Evolutionary conservation across 2,329 filamentous ascomycete genomes (phyloP), one percentile per base, ranked within the genome.

Genomic region (Fusarium abutilonis): DNA sequence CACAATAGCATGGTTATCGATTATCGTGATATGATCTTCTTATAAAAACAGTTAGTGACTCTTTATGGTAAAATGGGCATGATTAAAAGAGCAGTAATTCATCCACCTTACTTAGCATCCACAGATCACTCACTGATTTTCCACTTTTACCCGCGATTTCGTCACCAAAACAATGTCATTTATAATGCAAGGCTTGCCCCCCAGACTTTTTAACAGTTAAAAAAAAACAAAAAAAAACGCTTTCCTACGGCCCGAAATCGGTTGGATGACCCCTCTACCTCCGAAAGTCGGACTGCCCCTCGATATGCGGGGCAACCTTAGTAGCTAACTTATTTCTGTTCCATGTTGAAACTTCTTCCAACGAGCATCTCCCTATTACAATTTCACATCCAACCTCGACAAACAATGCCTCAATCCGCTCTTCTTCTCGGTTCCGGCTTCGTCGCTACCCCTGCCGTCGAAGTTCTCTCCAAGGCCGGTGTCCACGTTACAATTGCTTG

Each of bases 401-500:
- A 44, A 40, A 40, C 56, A 55, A 61, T 64, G 56, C 80, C 82
- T 68, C 56, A 60, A 49, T 60, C 56, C 38, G 56, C 56, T 17
- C 56, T 60, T 11, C 56, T 60, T 26, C 56, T 60, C 56, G 82
- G 82, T 62, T 78, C 83, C 52, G 83, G 83, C 72, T 84, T 84
- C 74, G 86, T 89, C 67, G 84, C 86, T 67, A 82, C 80, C 71
- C 87, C 88, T 52, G 88, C 87, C 15, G 82, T 90, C 59, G 84
- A 90, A 64, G 79, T 89, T 60, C 82, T 90, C 60, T 79, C 78
- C 73, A 79, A 86, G 42, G 77, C 83, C n/a, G 86, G 83, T 64
- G 80, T 89, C 59, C 72, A 79, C 51, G 86, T 90, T 48, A 89
- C 86, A n/a, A 86, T 89, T 65, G 91, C 93, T 70, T 96, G 92